Evolutionary conservation across 805 yeast genomes (phyloP).

Genomic region (Candida endomychidarum): DNA sequence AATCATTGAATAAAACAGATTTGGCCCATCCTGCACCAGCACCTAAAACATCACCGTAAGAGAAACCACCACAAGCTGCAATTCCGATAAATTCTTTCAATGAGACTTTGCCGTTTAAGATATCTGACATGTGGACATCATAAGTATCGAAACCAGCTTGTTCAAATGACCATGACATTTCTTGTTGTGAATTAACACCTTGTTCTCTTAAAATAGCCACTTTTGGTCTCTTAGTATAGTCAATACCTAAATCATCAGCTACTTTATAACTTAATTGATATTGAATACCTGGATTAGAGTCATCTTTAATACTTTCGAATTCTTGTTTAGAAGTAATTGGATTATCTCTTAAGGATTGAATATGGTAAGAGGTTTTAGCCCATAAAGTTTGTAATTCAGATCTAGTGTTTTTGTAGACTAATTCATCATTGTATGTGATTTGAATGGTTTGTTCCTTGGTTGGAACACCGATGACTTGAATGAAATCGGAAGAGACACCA

Average conservation of each 20-base stretch:
- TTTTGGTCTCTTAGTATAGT: slow-evolving; percentile 57
- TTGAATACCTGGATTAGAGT: slow-evolving; percentile 84
- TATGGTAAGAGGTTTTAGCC: slow-evolving; percentile 84
- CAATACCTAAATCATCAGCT: slow-evolving; percentile 44
- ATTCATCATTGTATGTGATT: slow-evolving; percentile 46
- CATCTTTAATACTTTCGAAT: slow-evolving; percentile 68
- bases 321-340: slow-evolving; percentile 90
- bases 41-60: slow-evolving; percentile 97
- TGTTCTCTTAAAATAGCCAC: slow-evolving; percentile 97
- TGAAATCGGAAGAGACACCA: slow-evolving; percentile 54
- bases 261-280: slow-evolving; percentile 76
- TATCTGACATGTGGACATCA: slow-evolving; percentile 96
- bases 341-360: slow-evolving; percentile 92
- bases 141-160: slow-evolving; percentile 93
- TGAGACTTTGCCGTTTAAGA: slow-evolving; percentile 67
- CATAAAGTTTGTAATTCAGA: slow-evolving; percentile 76
- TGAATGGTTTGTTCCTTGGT: slow-evolving; percentile 49
- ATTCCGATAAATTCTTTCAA: slow-evolving; percentile 84
- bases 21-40: slow-evolving; percentile 99
- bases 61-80: slow-evolving; percentile 99
- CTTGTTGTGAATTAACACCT: slow-evolving; percentile 97
- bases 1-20: slow-evolving; percentile 82
- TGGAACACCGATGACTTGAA: slow-evolving; percentile 72
- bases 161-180: slow-evolving; percentile 96
- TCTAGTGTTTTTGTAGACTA: slow-evolving; percentile 56